A percentile compares a stretch with the other conserved stretches of the same genome.
phyloP scores from a whole-genome alignment of 768 basidiomycete genomes.

The Postia placenta region DNA sequence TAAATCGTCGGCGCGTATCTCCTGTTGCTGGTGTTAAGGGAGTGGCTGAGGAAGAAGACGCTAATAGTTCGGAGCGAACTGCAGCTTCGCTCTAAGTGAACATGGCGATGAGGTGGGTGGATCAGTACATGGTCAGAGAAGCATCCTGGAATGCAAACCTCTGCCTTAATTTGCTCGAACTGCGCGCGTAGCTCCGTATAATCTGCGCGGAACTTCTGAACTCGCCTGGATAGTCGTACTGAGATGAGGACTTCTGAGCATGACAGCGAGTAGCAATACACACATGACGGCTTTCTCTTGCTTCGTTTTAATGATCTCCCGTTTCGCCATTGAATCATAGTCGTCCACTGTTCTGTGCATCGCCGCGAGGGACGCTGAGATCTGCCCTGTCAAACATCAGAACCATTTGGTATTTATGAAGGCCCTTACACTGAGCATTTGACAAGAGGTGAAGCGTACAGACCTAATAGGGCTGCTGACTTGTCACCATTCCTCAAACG shows the following conservation, averaged over 20 bases:
- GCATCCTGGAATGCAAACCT: conserved; percentile 30
- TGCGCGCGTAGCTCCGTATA: conserved; percentile 76
- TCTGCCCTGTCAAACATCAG: conserved; percentile 67
- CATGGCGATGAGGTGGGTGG: not conserved
- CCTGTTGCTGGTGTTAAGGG: conserved; percentile 39
- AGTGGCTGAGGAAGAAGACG: conserved; percentile 30
- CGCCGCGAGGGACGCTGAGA: conserved; percentile 93
- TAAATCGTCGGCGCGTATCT: conserved; percentile 65
- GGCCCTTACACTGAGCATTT: not conserved
- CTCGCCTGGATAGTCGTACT: conserved; percentile 65
- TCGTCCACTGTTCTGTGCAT: conserved; percentile 95
- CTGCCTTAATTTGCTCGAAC: conserved; percentile 72
- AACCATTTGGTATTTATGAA: not conserved
- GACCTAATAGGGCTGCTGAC: conserved; percentile 80
- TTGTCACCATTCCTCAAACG: conserved; percentile 75
- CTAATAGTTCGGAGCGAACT: conserved; percentile 62
- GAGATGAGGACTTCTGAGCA: not conserved
- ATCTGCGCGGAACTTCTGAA: conserved; percentile 86
- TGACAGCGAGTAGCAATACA: conserved; percentile 18
- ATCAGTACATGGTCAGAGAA: not conserved
- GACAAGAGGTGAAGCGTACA: conserved; percentile 19
- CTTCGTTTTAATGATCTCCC: conserved; percentile 94
- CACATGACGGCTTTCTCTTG: conserved; percentile 94
- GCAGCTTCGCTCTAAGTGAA: conserved; percentile 48
- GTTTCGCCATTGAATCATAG: conserved; percentile 93